Evolutionary conservation across 2,329 filamentous ascomycete species (phyloP), one percentile per base, ranked within the genome.

Genomic region (Xylariaceae sp.): DNA sequence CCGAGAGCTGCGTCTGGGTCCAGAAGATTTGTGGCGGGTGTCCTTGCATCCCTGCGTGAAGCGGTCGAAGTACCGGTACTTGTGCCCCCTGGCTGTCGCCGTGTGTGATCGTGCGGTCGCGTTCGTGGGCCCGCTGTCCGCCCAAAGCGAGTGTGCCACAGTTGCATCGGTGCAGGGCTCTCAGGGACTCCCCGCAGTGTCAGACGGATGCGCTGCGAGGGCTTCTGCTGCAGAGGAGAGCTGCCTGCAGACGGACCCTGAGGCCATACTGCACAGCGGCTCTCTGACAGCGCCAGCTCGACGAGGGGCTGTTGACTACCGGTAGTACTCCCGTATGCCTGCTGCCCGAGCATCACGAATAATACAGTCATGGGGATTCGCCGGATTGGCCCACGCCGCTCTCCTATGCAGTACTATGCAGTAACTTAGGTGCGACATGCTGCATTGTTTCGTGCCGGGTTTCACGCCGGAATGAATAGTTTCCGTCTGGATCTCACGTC

Each of bases 21-120:
- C 39, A 37, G 40, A 40, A 29, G 30, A 32, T 33, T 25, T 42
- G 44, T 45, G 44, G 44, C 44, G 36, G 43, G 42, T 46, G 42
- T 13, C 16, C 15, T 32, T 10, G 22, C 22, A 15, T 6, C 4
- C 16, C 17, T 16, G 14, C 27, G 11, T 15, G 13, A 15, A 14
- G 38, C 12, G 19, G 23, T 39, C 21, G 28, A 44, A 33, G 44
- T 47, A 47, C 42, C 32, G 16, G 34, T 47, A 47, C 44, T 37
- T 42, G 8, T 3, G n/a, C 19, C 26, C 29, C n/a, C n/a, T n/a
- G n/a, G n/a, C n/a, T n/a, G n/a, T n/a, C n/a, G n/a, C n/a, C n/a
- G n/a, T n/a, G n/a, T n/a, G n/a, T n/a, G n/a, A n/a, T n/a, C n/a
- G n/a, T n/a, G 26, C 36, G 32, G 32, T 16, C 4, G 15, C 13